Evolutionary conservation across 306 rosid genomes (phyloP).

Genomic region (Vigna reflexopilosa): DNA sequence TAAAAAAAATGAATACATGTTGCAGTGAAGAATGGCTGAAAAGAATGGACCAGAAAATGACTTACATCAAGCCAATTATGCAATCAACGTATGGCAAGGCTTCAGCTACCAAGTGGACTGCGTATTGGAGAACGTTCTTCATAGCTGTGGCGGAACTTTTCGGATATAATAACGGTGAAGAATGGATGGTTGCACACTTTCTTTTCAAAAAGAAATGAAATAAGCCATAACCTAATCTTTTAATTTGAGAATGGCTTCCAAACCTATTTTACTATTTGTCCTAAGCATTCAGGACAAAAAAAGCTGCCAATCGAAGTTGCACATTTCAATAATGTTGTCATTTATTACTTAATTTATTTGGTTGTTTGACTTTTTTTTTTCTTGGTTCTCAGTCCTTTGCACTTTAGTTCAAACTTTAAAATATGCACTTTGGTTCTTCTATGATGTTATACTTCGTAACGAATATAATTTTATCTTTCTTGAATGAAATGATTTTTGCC

Average conservation of each 20-base stretch:
- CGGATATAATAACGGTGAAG: slow-evolving; percentile 86
- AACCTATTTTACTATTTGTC: background rate
- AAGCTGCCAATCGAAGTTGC: slow-evolving; percentile 3
- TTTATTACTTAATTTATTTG: background rate
- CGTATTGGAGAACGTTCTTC: slow-evolving; percentile 93
- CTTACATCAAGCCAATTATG: slow-evolving; percentile 76
- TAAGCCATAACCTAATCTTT: slow-evolving; percentile 8
- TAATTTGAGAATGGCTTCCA: background rate
- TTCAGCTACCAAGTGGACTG: slow-evolving; percentile 89
- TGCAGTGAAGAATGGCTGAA: slow-evolving; percentile 98
- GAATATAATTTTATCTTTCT: no score
- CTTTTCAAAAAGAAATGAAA: slow-evolving; percentile 75
- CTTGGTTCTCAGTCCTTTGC: background rate
- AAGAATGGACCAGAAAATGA: slow-evolving; percentile 72
- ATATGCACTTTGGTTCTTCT: background rate
- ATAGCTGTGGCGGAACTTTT: slow-evolving; percentile 91
- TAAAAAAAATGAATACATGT: slow-evolving; percentile 20
- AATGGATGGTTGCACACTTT: slow-evolving; percentile 89
- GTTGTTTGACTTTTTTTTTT: no score
- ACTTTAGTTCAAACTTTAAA: background rate
- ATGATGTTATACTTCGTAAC: background rate
- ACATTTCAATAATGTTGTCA: background rate
- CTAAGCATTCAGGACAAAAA: background rate
- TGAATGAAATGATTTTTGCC: no score
- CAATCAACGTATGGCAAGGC: slow-evolving; percentile 85